phyloP scores from a whole-genome alignment of 164 flowering plant species.

The Dillenia suffruticosa region DNA sequence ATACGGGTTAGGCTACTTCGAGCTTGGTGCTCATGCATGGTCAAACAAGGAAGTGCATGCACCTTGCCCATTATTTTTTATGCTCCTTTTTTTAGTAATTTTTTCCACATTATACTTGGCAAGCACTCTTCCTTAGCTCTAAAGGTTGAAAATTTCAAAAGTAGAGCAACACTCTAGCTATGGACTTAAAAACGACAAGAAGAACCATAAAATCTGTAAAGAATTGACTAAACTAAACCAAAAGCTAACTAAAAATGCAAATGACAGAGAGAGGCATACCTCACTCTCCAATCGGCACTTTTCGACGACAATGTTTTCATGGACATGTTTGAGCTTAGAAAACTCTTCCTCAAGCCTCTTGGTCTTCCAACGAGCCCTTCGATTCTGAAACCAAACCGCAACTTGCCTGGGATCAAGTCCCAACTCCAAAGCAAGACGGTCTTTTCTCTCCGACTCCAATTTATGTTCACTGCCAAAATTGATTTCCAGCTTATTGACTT shows the following conservation, averaged over 20 bases:
- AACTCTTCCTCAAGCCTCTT: slow-evolving; percentile 67
- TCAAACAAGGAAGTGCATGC: no score
- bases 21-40: slow-evolving; percentile 30
- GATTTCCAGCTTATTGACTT: slow-evolving; percentile 40
- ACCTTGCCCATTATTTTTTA: no score
- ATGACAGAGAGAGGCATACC: slow-evolving; percentile 24
- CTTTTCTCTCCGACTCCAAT: slow-evolving; percentile 64
- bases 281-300: slow-evolving; percentile 64
- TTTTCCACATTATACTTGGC: not conserved
- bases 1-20: slow-evolving; percentile 5
- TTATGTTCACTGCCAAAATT: slow-evolving; percentile 58
- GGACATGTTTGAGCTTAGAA: slow-evolving; percentile 30
- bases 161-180: not conserved
- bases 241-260: not conserved
- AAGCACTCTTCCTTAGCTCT: not conserved
- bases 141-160: no score
- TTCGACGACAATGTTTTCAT: slow-evolving; percentile 40
- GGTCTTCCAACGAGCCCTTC: slow-evolving; percentile 71
- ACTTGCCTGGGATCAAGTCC: slow-evolving; percentile 72
- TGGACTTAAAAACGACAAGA: not conserved
- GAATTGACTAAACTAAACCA: not conserved
- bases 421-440: slow-evolving; percentile 49
- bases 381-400: slow-evolving; percentile 78
- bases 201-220: not conserved
- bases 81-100: no score